Conservation (phyloP, 192 early-diverging fungal genomes). For the Coemansia reversa region DNA sequence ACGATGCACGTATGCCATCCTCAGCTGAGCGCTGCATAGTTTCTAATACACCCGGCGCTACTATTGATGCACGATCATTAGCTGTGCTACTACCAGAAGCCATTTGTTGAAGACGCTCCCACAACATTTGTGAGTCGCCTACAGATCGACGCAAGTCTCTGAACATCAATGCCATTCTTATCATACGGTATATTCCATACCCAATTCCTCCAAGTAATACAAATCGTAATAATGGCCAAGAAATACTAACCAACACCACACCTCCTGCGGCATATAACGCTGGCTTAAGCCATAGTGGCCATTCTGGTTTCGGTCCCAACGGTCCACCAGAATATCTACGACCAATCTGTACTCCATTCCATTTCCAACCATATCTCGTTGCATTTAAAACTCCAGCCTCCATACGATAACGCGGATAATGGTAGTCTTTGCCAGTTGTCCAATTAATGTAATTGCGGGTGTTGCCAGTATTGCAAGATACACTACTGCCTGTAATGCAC, state of each 20-base stretch:
- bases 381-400: not conserved
- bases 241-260: conserved; percentile 20
- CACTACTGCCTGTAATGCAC: too few species aligned
- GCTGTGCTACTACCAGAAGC: not conserved
- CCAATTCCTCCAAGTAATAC: conserved; percentile 37
- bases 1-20: not conserved
- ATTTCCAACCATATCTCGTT: not conserved
- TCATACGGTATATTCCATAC: conserved; percentile 25
- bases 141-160: conserved; percentile 1
- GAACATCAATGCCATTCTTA: conserved; percentile 10
- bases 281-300: conserved; percentile 22
- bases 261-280: conserved; percentile 33
- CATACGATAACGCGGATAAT: not conserved
- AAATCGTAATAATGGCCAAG: conserved; percentile 45
- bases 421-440: not conserved
- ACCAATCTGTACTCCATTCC: not conserved
- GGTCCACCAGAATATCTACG: not conserved
- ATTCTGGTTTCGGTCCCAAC: not conserved
- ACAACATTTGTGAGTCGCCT: not conserved
- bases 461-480: not conserved
- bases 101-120: not conserved
- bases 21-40: conserved; percentile 4
- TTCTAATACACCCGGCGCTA: conserved; percentile 6
- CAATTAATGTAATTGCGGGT: not conserved
- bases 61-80: not conserved